Percentiles rank a stretch among this genome's conserved stretches.
Evolutionary conservation across 129 eudicot species (phyloP).

Genomic region (Tanacetum coccineum): DNA sequence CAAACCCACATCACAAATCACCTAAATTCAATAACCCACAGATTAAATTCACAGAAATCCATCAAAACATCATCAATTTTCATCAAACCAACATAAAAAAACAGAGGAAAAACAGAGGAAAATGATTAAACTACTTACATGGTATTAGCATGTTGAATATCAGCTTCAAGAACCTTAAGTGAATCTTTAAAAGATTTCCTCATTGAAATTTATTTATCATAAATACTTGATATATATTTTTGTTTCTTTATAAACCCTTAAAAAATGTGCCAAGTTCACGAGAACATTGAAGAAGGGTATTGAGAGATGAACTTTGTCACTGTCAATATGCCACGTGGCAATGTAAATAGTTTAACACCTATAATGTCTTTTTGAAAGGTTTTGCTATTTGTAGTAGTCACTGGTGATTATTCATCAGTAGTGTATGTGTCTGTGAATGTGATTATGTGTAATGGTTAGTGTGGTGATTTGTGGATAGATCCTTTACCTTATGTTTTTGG

Average conservation of each 20-base stretch:
- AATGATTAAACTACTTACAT: slow-evolving; percentile 26
- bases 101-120: background rate
- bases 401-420: background rate
- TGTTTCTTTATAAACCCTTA: slow-evolving; percentile 5
- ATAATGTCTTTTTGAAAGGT: background rate
- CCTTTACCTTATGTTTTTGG: slow-evolving; percentile 3
- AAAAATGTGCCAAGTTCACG: slow-evolving; percentile 11
- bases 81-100: too few relatives aligned
- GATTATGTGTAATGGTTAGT: slow-evolving; percentile 3
- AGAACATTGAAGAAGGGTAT: slow-evolving; percentile 13
- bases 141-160: slow-evolving; percentile 83
- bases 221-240: slow-evolving; percentile 20
- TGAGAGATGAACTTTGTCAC: slow-evolving; percentile 32
- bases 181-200: slow-evolving; percentile 70
- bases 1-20: slow-evolving; percentile 20
- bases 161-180: slow-evolving; percentile 75
- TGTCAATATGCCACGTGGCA: slow-evolving; percentile 39
- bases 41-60: background rate
- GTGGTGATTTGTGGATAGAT: slow-evolving; percentile 20
- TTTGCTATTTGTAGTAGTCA: slow-evolving; percentile 20
- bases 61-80: background rate
- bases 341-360: slow-evolving; percentile 19
- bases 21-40: slow-evolving; percentile 10
- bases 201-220: slow-evolving; percentile 23
- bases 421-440: background rate